Base-by-base conservation (phyloP, 805 yeast genomes). In the Saturnispora serradocipensis region DNA sequence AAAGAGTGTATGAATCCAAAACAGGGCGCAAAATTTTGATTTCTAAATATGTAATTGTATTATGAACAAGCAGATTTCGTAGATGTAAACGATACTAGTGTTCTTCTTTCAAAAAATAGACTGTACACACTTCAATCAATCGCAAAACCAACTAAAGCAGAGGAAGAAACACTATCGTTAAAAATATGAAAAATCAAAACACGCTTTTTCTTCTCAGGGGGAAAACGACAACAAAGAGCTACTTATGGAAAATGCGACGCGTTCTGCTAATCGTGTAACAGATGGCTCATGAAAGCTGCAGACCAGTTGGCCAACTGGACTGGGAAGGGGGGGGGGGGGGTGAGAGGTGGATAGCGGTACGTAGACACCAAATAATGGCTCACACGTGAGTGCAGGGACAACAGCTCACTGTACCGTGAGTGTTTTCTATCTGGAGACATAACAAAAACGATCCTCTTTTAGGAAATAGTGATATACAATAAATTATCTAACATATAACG, bases 391-490 rank as follows among this genome's bases (percentile, higher is more conserved):
- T 22, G 22, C 22, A 22, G 22, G 22, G 22, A 22, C 5, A 20
- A 4, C 22, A 22, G 22, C 22, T 22, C 22, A 22, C 22, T 22
- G 22, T 22, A 22, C 1, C 28, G 10, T 25, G 28, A 5, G 28
- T 25, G 28, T 25, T 25, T 25, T 25, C 28, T 2, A 25, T 25
- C 9, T 25, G 3, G 28, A 25, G 9, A 25, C 9, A 2, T 30
- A 13, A 30, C 34, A 30, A 30, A 30, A 30, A 30, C 13, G 34
- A 30, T 30, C 34, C 34, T 30, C 34, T 30, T 30, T 30, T 13
- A 11, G 34, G 34, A 13, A 24, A 20, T 36, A 20, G 27, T 45
- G 47, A 45, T 45, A 45, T 45, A 45, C 47, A 45, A 45, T 45
- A 45, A 45, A 32, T 45, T 30, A 45, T 45, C 38, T 32, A 45